Conservation (phyloP, 495 filamentous ascomycete genomes). For the Aspergillus mulundensis region DNA sequence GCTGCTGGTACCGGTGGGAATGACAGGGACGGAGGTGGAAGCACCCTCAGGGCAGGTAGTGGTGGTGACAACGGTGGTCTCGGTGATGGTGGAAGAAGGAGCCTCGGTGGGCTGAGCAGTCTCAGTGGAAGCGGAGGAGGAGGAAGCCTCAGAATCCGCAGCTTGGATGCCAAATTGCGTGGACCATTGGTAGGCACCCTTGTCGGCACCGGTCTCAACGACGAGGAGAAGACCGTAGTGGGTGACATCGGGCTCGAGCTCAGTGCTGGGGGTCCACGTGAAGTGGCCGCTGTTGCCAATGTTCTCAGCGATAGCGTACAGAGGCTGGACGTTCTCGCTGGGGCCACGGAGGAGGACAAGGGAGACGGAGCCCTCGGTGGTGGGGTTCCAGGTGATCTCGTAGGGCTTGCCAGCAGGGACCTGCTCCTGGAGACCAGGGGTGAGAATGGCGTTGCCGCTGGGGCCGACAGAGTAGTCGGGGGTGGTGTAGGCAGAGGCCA, state of each 20-base stretch:
- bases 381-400: constrained; percentile 58
- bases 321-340: constrained; percentile 49
- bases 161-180: constrained; percentile 62
- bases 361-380: constrained; percentile 47
- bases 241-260: constrained; percentile 45
- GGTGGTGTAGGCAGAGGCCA: constrained; percentile 50
- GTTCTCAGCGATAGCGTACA: constrained; percentile 52
- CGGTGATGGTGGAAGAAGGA: constrained; percentile 14
- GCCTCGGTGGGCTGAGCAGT: constrained; percentile 18
- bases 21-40: not conserved
- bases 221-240: constrained; percentile 67
- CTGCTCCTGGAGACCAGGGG: constrained; percentile 47
- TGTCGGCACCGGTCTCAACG: constrained; percentile 50
- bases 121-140: constrained; percentile 10
- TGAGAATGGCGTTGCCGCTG: constrained; percentile 53
- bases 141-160: constrained; percentile 16
- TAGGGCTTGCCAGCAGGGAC: constrained; percentile 54
- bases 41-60: constrained; percentile 14
- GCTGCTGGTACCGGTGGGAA: constrained; percentile 17
- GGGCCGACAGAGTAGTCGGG: constrained; percentile 47
- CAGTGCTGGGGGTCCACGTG: constrained; percentile 51
- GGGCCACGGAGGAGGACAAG: constrained; percentile 62
- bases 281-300: constrained; percentile 56
- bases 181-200: constrained; percentile 57
- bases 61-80: constrained; percentile 16